Percentiles rank a stretch among this genome's conserved stretches.
Evolutionary conservation across 2,329 filamentous ascomycete species (phyloP).

Genomic region (Venturia nashicola): DNA sequence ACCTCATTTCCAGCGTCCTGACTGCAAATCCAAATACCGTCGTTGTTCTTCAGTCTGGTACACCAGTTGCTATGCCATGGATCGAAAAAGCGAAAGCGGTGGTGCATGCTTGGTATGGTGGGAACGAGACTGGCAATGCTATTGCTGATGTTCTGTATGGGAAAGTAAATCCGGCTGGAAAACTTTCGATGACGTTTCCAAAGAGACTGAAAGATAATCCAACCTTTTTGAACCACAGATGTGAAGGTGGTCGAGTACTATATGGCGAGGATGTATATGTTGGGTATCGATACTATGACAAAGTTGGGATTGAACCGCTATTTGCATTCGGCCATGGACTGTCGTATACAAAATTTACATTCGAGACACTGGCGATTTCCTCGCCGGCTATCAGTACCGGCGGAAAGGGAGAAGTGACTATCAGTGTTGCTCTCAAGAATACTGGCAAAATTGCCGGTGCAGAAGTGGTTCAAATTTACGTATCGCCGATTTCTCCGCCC

Average conservation of each 20-base stretch:
- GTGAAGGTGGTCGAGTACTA: slow-evolving; percentile 40
- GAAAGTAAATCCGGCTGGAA: slow-evolving; percentile 62
- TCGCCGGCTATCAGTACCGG: slow-evolving; percentile 20
- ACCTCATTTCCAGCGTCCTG: slow-evolving; percentile 54
- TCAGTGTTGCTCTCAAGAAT: slow-evolving; percentile 50
- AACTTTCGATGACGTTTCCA: slow-evolving; percentile 63
- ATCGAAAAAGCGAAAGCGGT: slow-evolving; percentile 39
- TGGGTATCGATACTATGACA: slow-evolving; percentile 52
- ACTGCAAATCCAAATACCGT: slow-evolving; percentile 51
- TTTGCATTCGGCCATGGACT: slow-evolving; percentile 53
- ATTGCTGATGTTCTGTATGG: slow-evolving; percentile 72
- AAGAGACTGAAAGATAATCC: slow-evolving; percentile 43
- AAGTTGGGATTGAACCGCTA: slow-evolving; percentile 31
- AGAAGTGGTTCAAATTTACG: slow-evolving; percentile 57
- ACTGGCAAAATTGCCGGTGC: slow-evolving; percentile 42
- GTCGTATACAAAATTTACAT: slow-evolving; percentile 49
- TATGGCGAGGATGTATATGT: slow-evolving; percentile 43
- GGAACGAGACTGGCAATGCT: slow-evolving; percentile 75
- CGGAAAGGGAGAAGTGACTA: slow-evolving; percentile 22
- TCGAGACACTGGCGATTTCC: slow-evolving; percentile 38
- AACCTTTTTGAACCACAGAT: slow-evolving; percentile 46
- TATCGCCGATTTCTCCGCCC: slow-evolving; percentile 31
- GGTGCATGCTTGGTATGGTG: slow-evolving; percentile 29
- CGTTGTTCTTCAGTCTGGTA: slow-evolving; percentile 57
- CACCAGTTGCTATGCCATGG: slow-evolving; percentile 63